Percentiles rank a stretch among this genome's conserved stretches.
Evolutionary conservation across 352 stramenopile genomes (phyloP).

Genomic region (Phytophthora multivora): DNA sequence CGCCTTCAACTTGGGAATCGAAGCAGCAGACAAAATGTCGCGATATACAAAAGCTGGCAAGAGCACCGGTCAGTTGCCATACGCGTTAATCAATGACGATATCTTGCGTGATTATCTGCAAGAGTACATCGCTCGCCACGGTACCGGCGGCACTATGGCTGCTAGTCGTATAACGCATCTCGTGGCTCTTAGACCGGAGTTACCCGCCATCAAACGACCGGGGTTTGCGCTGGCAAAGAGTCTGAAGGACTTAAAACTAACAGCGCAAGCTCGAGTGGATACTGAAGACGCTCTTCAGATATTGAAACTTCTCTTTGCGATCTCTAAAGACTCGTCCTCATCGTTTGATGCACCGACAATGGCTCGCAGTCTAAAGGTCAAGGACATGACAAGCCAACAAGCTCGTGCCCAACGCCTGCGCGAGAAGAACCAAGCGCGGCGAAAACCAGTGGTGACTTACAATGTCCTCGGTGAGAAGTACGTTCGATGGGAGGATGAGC

Average conservation of each 20-base stretch:
- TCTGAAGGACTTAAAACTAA: slow-evolving; percentile 37
- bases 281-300: slow-evolving; percentile 33
- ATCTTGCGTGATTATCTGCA: slow-evolving; percentile 41
- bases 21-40: not conserved
- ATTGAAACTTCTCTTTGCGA: slow-evolving; percentile 23
- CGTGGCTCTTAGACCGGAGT: slow-evolving; percentile 37
- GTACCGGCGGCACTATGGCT: slow-evolving; percentile 42
- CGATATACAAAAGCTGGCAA: slow-evolving; percentile 11
- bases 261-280: slow-evolving; percentile 29
- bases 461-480: slow-evolving; percentile 73
- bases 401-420: slow-evolving; percentile 23
- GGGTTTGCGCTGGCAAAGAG: slow-evolving; percentile 41
- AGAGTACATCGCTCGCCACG: slow-evolving; percentile 45
- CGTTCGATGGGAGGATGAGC: slow-evolving; percentile 49
- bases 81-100: slow-evolving; percentile 25
- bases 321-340: not conserved
- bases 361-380: slow-evolving; percentile 5
- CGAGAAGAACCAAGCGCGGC: slow-evolving; percentile 29
- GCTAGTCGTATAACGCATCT: slow-evolving; percentile 47
- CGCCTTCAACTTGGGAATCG: not conserved
- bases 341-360: slow-evolving; percentile 23
- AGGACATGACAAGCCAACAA: slow-evolving; percentile 15
- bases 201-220: slow-evolving; percentile 35
- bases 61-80: slow-evolving; percentile 5
- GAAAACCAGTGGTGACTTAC: slow-evolving; percentile 58